Percentiles rank a stretch among this genome's conserved stretches.
These are phyloP conservation scores for Pulveroboletus sp. DNA, from an alignment of 768 basidiomycete genomes.

Conservation along the genomic window DNA sequence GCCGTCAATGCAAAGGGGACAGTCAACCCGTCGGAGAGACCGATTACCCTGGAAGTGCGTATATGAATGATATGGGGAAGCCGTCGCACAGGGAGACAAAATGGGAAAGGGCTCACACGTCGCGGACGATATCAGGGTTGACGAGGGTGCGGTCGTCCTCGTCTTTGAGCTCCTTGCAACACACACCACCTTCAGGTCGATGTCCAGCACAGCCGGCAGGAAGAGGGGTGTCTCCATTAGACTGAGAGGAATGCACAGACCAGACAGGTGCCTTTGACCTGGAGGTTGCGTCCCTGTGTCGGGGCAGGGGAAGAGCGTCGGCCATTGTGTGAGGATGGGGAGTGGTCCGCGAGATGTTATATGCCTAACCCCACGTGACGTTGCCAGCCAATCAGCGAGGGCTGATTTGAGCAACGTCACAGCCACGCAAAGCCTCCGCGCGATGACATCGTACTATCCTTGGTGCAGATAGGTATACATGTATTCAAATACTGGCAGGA, in stretches of 20 bases:
- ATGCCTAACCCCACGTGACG: too few species aligned
- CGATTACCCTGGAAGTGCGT: slow-evolving; percentile 59
- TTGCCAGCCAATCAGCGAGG: too few species aligned
- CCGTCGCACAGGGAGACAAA: not conserved
- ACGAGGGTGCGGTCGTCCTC: slow-evolving; percentile 77
- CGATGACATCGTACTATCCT: too few species aligned
- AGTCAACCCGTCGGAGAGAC: slow-evolving; percentile 86
- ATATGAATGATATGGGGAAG: slow-evolving; percentile 1
- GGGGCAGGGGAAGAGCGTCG: slow-evolving; percentile 20
- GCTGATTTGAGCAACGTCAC: too few species aligned
- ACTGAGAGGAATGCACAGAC: slow-evolving; percentile 43
- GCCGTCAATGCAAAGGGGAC: slow-evolving; percentile 91
- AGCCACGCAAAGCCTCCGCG: too few species aligned
- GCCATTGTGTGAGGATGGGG: slow-evolving; percentile 12
- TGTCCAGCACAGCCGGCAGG: slow-evolving; percentile 55
- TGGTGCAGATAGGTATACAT: too few species aligned
- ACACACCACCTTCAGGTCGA: slow-evolving; percentile 57
- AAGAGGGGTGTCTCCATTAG: slow-evolving; percentile 42
- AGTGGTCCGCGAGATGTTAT: not conserved
- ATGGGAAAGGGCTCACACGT: slow-evolving; percentile 52
- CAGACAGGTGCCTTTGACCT: slow-evolving; percentile 53
- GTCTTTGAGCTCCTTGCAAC: slow-evolving; percentile 83
- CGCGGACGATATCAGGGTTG: slow-evolving; percentile 83
- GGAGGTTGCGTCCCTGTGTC: slow-evolving; percentile 3
- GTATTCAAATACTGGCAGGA: too few species aligned